phyloP scores from a whole-genome alignment of 2,329 filamentous ascomycete species.

The Lachnellula occidentalis region DNA sequence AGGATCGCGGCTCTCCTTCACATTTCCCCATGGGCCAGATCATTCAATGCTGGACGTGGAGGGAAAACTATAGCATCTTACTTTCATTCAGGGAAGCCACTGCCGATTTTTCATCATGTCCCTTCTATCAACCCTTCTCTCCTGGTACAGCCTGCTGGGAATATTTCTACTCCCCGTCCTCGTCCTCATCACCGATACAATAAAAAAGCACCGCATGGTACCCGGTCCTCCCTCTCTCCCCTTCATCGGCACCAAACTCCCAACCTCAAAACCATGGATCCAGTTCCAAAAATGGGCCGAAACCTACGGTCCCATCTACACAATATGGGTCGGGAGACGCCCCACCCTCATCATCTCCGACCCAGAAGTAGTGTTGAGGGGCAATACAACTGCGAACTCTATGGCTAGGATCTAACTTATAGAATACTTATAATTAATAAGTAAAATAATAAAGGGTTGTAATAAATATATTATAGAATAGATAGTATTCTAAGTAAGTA shows the following conservation, averaged over 20 bases:
- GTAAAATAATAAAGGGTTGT: too few species aligned
- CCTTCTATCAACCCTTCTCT: slow-evolving; percentile 7
- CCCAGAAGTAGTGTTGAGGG: slow-evolving; percentile 37
- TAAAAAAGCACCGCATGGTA: slow-evolving; percentile 37
- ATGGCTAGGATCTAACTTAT: too few species aligned
- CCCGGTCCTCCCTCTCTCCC: slow-evolving; percentile 42
- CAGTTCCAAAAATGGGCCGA: slow-evolving; percentile 40
- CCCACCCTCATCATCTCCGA: slow-evolving; percentile 42
- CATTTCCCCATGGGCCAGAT: too few species aligned
- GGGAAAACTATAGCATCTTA: slow-evolving; percentile 17
- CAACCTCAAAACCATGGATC: slow-evolving; percentile 32
- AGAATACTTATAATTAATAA: too few species aligned
- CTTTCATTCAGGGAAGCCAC: slow-evolving; percentile 35
- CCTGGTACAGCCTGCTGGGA: slow-evolving; percentile 18
- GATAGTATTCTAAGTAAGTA: too few species aligned
- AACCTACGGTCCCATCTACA: slow-evolving; percentile 42
- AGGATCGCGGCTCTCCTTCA: too few species aligned
- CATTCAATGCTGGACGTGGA: too few species aligned
- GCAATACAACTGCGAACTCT: too few species aligned
- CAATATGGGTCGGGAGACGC: slow-evolving; percentile 42
- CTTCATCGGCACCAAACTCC: slow-evolving; percentile 39
- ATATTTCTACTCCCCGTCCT: slow-evolving; percentile 19
- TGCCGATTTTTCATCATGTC: slow-evolving; percentile 27
- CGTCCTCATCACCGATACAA: slow-evolving; percentile 30
- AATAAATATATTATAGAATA: too few species aligned